Base-by-base conservation (phyloP, 129 eudicot species). In the Kitagawia praeruptora region DNA sequence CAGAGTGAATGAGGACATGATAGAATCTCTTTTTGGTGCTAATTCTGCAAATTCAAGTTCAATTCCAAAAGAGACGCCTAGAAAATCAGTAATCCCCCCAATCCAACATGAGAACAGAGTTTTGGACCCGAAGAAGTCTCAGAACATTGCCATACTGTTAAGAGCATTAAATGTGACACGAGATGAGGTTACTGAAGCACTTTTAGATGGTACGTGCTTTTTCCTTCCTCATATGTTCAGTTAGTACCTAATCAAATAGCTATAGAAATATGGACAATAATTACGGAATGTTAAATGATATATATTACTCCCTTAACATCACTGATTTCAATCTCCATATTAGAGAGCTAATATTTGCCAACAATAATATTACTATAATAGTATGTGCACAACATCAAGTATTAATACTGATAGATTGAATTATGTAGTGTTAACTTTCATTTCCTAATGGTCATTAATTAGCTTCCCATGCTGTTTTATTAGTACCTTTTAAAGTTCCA, bases 101-200 rank as follows among this genome's bases (percentile, higher is more conserved):
- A 87, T 79, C 75, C 93, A 84, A 67, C 85, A 87, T 81, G 98
- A 96, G 80, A 90, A 85, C 84, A 88, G 98, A 86, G 96, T 96
- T 4, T 80, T 96, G 77, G 99, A 96, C 81, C 99, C 99, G 5
- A 96, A 92, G 86, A 96, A 92, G 87, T 92, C 98, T 10, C 99
- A 96, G 79, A 96, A 96, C 90, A 96, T 96, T 74, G 98, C 99
- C 64, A 96, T 96, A 48, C 63, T 96, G 28, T 81, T 92, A 72
- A 82, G 98, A 74, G 99, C 99, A 48, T 64, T 96, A 83, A 96
- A 96, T 76, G 99, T 96, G 80, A 90, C 99, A 37, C 78, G 86
- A 77, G 99, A 92, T n/a, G 97, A 90, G 86, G 98, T 96, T 75
- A 83, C 91, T 70, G 97, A 92, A 82, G 95, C 99, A 77, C 98